Percentiles rank a stretch among this genome's conserved stretches.
phyloP scores from a whole-genome alignment of 2,329 filamentous ascomycete genomes.

The Atkinsonella hypoxylon region DNA sequence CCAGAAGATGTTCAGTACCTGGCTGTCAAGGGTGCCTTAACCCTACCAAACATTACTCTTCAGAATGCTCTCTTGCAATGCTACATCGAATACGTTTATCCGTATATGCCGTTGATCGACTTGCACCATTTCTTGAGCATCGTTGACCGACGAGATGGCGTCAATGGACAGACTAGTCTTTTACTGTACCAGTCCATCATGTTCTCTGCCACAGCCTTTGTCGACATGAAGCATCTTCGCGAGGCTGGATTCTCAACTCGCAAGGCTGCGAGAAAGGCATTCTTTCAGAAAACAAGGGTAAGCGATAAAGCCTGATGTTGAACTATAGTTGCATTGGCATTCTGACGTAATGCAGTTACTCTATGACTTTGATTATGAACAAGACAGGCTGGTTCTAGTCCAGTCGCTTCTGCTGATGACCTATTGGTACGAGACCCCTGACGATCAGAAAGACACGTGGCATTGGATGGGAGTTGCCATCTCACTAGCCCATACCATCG shows the following conservation, averaged over 20 bases:
- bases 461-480: conserved; percentile 98
- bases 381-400: conserved; percentile 76
- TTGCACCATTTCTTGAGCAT: conserved; percentile 46
- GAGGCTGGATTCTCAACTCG: conserved; percentile 66
- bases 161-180: conserved; percentile 63
- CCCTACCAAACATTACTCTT: conserved; percentile 56
- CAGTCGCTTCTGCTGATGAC: conserved; percentile 87
- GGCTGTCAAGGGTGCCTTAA: conserved; percentile 71
- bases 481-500: conserved; percentile 85
- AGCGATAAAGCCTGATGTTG: conserved; percentile 20
- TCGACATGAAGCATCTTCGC: conserved; percentile 65
- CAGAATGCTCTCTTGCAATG: conserved; percentile 72
- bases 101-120: conserved; percentile 85
- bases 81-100: conserved; percentile 83
- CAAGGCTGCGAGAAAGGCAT: conserved; percentile 74
- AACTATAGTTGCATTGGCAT: neutral
- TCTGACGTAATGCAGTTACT: conserved; percentile 44
- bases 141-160: conserved; percentile 55
- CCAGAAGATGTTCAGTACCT: conserved; percentile 76
- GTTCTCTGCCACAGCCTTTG: conserved; percentile 83
- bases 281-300: conserved; percentile 81
- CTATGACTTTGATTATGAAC: conserved; percentile 93
- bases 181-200: conserved; percentile 89
- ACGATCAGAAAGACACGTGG: conserved; percentile 97
- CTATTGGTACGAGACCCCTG: conserved; percentile 94